phyloP scores from a whole-genome alignment of 108 stramenopile genomes.

The Pseudonitzschia multistriata region DNA sequence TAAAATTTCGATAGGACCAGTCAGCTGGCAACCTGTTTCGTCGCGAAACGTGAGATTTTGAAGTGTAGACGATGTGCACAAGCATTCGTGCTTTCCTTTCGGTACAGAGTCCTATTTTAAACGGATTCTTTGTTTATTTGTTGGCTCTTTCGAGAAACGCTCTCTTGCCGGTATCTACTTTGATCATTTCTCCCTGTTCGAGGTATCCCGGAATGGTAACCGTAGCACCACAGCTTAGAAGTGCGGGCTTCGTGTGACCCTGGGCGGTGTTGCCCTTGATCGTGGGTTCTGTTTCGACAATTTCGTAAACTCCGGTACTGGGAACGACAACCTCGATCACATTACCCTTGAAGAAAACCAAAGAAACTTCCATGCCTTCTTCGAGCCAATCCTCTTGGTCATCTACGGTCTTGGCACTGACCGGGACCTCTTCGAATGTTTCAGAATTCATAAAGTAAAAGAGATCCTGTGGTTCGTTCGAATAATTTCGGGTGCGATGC shows the following conservation, averaged over 20 bases:
- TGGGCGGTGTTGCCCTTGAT: conserved; percentile 93
- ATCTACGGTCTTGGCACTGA: conserved; percentile 53
- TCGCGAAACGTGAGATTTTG: no score
- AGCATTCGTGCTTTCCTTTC: no score
- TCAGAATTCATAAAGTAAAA: conserved; percentile 91
- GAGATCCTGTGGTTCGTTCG: conserved; percentile 32
- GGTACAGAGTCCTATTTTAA: no score
- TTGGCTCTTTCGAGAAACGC: conserved; percentile 44
- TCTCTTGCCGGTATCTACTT: conserved; percentile 81
- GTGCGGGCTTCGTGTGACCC: conserved; percentile 84
- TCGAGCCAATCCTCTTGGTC: conserved; percentile 78
- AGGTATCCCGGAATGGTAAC: conserved; percentile 80
- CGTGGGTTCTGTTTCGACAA: conserved; percentile 88
- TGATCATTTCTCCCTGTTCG: conserved; percentile 65
- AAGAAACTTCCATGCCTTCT: conserved; percentile 80
- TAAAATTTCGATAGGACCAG: no score
- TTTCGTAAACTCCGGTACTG: conserved; percentile 56
- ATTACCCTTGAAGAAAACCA: conserved; percentile 81
- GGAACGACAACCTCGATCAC: conserved; percentile 88
- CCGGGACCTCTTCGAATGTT: conserved; percentile 87
- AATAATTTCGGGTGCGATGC: neutral
- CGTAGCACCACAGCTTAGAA: conserved; percentile 69
- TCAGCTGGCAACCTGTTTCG: no score
- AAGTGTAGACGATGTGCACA: no score
- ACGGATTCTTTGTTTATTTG: no score